Conservation (phyloP, 2,329 filamentous ascomycete species). For the Hypomyces rosellus region DNA sequence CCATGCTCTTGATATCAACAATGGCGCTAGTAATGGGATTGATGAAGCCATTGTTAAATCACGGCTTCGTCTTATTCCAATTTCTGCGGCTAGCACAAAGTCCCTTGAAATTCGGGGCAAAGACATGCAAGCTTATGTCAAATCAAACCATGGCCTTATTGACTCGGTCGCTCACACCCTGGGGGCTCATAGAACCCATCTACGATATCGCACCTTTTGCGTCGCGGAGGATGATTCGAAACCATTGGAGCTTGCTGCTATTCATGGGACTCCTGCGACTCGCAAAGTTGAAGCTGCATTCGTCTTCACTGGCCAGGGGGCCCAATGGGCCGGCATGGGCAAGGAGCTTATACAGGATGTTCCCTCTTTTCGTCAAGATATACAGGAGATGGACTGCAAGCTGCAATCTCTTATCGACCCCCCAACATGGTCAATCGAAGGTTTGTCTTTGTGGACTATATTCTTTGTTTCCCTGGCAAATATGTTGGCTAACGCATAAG, state of each 20-base stretch:
- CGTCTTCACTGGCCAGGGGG: conserved; percentile 32
- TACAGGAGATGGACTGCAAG: conserved; percentile 8
- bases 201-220: no score
- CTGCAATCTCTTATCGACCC: conserved; percentile 2
- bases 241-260: no score
- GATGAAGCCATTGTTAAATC: no score
- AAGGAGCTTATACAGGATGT: conserved; percentile 15
- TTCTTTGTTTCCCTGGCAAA: no score
- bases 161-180: background rate
- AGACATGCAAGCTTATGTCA: background rate
- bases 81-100: background rate
- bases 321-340: conserved; percentile 29
- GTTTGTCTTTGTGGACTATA: background rate
- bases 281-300: background rate
- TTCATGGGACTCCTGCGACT: background rate
- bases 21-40: no score
- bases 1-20: no score
- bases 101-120: background rate
- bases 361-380: conserved; percentile 2
- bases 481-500: no score
- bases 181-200: no score
- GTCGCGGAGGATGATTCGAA: no score
- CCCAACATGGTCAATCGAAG: conserved; percentile 15
- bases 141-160: background rate
- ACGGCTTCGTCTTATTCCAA: background rate